These are phyloP conservation scores for Russula sp. DNA, from an alignment of 768 basidiomycete species.

Conservation along the genomic window DNA sequence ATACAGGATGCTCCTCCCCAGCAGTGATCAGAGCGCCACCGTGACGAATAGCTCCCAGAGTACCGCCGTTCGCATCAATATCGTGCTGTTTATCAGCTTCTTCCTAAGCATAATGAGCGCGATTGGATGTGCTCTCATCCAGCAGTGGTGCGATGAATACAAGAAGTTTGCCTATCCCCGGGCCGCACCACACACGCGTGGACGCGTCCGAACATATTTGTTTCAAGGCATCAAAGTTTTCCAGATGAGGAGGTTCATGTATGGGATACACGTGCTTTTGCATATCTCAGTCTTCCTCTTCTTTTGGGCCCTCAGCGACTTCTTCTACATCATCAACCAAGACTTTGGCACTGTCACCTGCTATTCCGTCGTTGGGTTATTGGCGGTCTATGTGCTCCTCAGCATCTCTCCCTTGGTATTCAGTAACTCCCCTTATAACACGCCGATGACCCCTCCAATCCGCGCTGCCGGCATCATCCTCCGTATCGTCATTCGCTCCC, in stretches of 20 bases:
- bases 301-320: constrained; percentile 21
- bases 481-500: not conserved
- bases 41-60: not conserved
- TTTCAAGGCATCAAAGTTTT: constrained; percentile 12
- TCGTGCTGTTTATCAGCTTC: constrained; percentile 24
- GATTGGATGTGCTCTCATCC: constrained; percentile 21
- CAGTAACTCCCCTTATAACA: constrained; percentile 20
- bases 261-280: constrained; percentile 13
- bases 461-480: not conserved
- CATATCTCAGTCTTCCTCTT: constrained; percentile 24
- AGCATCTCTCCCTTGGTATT: constrained; percentile 20
- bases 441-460: constrained; percentile 20
- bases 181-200: constrained; percentile 16
- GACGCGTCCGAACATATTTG: constrained; percentile 20
- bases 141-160: constrained; percentile 26
- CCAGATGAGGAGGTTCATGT: constrained; percentile 20
- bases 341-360: not conserved
- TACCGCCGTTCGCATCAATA: constrained; percentile 25
- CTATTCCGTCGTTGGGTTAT: not conserved
- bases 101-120: constrained; percentile 22
- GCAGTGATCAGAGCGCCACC: not conserved
- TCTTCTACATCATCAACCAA: constrained; percentile 7
- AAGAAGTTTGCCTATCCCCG: constrained; percentile 9
- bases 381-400: constrained; percentile 5
- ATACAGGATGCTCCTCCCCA: constrained; percentile 24